Conservation (phyloP, 73 alveolate species). For the Paramecium tetraurelia region DNA sequence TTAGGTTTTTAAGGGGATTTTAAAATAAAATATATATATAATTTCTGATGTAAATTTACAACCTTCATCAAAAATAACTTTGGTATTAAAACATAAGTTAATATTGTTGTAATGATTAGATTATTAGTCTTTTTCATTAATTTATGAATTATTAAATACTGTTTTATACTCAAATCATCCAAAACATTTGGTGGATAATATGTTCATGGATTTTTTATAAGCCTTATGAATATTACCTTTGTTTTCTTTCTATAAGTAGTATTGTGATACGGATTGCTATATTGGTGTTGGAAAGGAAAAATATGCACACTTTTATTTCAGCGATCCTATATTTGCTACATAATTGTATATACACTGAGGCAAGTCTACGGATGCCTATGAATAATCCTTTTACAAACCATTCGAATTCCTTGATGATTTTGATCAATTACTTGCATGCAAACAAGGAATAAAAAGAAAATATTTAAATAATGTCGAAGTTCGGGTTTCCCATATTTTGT, state of each 20-base stretch:
- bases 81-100: not conserved
- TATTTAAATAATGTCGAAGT: not conserved
- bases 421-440: not conserved
- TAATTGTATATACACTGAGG: not conserved
- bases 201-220: not conserved
- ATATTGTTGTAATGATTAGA: not conserved
- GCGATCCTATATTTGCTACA: not conserved
- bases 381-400: not conserved
- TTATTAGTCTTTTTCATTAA: not conserved
- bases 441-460: not conserved
- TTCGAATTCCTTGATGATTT: not conserved
- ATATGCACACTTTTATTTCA: not conserved
- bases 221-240: not conserved
- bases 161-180: slow-evolving; percentile 23
- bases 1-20: not conserved
- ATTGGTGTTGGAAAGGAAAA: not conserved
- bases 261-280: not conserved
- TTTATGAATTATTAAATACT: slow-evolving; percentile 12
- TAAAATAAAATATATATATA: not conserved
- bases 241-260: not conserved
- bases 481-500: not conserved
- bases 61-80: not conserved
- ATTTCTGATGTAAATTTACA: not conserved
- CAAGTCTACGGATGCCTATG: not conserved
- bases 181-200: slow-evolving; percentile 26